These are phyloP conservation scores for Hemerocallis citrina DNA, from an alignment of 106 monocot genomes.

Conservation along the genomic window DNA sequence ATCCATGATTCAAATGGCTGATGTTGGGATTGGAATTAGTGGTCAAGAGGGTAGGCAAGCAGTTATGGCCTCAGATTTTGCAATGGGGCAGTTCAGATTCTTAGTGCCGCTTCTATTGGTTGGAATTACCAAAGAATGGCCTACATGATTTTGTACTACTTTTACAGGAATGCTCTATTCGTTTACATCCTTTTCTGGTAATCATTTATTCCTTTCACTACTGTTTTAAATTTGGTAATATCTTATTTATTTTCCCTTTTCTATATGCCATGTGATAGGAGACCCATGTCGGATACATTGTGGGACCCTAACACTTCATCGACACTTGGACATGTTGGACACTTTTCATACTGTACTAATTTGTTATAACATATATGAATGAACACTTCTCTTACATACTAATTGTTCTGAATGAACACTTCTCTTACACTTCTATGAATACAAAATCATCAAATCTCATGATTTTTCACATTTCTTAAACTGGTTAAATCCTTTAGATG, in stretches of 20 bases:
- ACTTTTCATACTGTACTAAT: neutral
- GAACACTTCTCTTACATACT: too few relatives aligned
- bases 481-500: too few relatives aligned
- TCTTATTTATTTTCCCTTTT: neutral
- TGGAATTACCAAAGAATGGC: constrained; percentile 78
- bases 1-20: constrained; percentile 80
- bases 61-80: constrained; percentile 72
- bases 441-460: too few relatives aligned
- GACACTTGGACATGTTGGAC: too few relatives aligned
- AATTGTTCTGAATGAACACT: too few relatives aligned
- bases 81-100: constrained; percentile 77
- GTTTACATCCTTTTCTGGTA: constrained; percentile 47
- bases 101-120: constrained; percentile 63
- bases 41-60: constrained; percentile 70
- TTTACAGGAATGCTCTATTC: constrained; percentile 52
- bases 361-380: neutral
- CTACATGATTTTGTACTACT: constrained; percentile 74
- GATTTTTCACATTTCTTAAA: too few relatives aligned
- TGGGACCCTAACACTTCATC: too few relatives aligned
- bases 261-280: too few relatives aligned
- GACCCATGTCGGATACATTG: too few relatives aligned
- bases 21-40: constrained; percentile 67
- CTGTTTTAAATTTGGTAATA: neutral
- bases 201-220: neutral
- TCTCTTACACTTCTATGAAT: too few relatives aligned